Percentiles rank a stretch among this genome's conserved stretches.
Conservation (phyloP, 176 grass and related monocot species). For the Echinochloa phyllopogon region DNA sequence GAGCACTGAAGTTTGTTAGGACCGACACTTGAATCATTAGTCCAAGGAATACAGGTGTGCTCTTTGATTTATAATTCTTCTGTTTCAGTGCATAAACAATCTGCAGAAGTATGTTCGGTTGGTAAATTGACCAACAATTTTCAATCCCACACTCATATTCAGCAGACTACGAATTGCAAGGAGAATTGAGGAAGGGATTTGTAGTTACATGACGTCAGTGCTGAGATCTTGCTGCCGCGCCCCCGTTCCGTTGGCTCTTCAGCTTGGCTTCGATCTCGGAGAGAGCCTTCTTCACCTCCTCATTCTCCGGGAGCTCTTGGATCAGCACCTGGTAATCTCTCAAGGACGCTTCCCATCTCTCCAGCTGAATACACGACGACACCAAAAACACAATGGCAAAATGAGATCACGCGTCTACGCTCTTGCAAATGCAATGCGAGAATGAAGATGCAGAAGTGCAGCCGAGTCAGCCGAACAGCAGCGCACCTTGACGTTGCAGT, state of each 20-base stretch:
- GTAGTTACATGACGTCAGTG: constrained; percentile 50
- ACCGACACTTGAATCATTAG: constrained; percentile 26
- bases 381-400: not conserved
- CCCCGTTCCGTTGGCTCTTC: constrained; percentile 50
- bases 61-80: not conserved
- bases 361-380: constrained; percentile 54
- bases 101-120: not conserved
- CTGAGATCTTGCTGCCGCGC: constrained; percentile 34
- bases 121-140: not conserved
- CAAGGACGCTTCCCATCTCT: constrained; percentile 85
- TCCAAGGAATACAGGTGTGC: constrained; percentile 1
- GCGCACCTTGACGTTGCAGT: constrained; percentile 88
- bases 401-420: not conserved
- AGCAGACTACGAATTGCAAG: not conserved
- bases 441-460: not conserved
- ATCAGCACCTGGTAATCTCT: constrained; percentile 85
- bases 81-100: not conserved
- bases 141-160: not conserved
- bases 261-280: constrained; percentile 69
- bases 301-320: constrained; percentile 82
- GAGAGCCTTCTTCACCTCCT: constrained; percentile 75
- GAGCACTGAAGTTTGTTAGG: constrained; percentile 28
- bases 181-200: not conserved
- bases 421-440: not conserved
- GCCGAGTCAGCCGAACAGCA: no score